Base-by-base conservation (phyloP, 495 filamentous ascomycete genomes). In the Penicillium samsonianum region DNA sequence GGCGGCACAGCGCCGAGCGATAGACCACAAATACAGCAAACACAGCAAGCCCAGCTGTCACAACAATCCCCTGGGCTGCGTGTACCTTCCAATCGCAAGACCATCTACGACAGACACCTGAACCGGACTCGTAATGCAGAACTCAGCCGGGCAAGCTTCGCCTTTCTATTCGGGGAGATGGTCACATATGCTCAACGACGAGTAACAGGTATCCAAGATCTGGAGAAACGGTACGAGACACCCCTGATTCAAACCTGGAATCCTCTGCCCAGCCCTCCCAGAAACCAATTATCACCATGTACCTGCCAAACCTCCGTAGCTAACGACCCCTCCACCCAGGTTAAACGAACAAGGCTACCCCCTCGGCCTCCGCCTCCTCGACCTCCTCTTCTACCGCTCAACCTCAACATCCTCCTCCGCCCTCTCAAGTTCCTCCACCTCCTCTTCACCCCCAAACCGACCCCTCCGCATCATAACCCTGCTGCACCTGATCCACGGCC, bases 101-200 rank as follows among this genome's bases (percentile, higher is more conserved):
- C 92, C 48, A 97, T 99, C 74, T 99, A 98, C 75, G 91, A 98
- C 81, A 84, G 95, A 53, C 90, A 96, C 58, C 79, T 98, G 45
- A 96, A 96, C 71, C 88, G 94, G 51, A 90, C 84, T 67, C 88
- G 88, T 67, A 90, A 87, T 59, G 80, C 89, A 26, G 92, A 98
- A 77, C 82, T 94, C 57, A 95, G 90, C 72, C 88, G 94, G 53
- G 86, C 95, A 0, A 90, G 89, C 71, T 97, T 99, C 73, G 95
- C 94, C 31, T 97, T 94, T 67, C 78, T 99, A 20, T 99, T 99
- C 65, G 87, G 84, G 38, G 93, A 97, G 80, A 96, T 99, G 91
- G 92, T 99, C 31, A 86, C 83, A 64, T 98, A 99, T 72, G 92
- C 94, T 42, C 95, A 97, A 68, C 85, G 87, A 64, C 78, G 89